These are phyloP conservation scores for Hordeum pubiflorum DNA, from an alignment of 202 grass and related monocot species.

Conservation along the genomic window DNA sequence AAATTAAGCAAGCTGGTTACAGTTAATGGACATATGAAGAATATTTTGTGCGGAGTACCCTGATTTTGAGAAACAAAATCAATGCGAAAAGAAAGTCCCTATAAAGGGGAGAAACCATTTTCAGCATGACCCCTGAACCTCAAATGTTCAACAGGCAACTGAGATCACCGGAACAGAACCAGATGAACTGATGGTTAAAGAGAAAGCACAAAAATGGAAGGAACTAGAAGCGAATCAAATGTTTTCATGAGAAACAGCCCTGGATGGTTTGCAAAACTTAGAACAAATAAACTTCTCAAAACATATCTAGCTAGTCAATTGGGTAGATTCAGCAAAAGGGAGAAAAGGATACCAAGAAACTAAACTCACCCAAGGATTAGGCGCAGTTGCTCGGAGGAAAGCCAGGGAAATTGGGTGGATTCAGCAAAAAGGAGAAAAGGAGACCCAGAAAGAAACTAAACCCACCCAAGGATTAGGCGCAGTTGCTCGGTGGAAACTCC, in stretches of 20 bases:
- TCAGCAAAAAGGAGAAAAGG: conserved; percentile 14
- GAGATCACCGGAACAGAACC: background rate
- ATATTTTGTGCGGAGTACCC: background rate
- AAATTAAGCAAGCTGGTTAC: background rate
- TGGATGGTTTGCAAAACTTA: background rate
- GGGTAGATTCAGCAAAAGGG: conserved; percentile 1
- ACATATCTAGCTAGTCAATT: background rate
- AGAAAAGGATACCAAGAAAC: background rate
- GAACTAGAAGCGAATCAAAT: background rate
- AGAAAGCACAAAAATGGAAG: background rate
- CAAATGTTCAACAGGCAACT: background rate
- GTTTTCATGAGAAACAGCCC: background rate
- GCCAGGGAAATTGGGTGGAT: background rate
- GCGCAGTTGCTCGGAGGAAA: background rate
- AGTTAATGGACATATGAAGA: background rate
- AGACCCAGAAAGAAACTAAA: background rate
- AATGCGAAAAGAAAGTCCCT: background rate
- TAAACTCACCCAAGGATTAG: conserved; percentile 13
- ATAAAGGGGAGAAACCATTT: background rate
- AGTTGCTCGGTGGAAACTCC: background rate
- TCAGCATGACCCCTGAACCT: background rate
- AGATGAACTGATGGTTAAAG: conserved; percentile 7
- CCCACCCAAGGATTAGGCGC: conserved; percentile 12
- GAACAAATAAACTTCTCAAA: background rate
- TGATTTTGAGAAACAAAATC: background rate